Conservation (phyloP, 2,329 filamentous ascomycete genomes). For the Acephala macrosclerotiorum region DNA sequence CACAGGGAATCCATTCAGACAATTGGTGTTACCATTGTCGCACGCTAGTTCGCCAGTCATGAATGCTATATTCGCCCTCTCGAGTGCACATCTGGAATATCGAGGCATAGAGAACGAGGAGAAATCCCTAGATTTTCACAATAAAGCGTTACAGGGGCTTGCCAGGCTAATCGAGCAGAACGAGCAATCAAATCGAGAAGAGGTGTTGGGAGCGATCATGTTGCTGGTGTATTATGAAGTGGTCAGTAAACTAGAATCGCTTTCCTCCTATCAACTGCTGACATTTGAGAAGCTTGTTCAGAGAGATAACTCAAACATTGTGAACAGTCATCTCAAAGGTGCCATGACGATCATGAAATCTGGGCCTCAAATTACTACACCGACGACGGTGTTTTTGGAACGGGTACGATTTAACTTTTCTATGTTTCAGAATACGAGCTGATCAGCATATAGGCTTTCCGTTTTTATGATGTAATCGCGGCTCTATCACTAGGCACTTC, state of each 20-base stretch:
- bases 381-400: slow-evolving; percentile 65
- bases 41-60: slow-evolving; percentile 67
- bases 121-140: slow-evolving; percentile 66
- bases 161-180: slow-evolving; percentile 63
- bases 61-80: slow-evolving; percentile 84
- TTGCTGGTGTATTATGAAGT: slow-evolving; percentile 70
- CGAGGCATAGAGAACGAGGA: slow-evolving; percentile 59
- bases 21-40: slow-evolving; percentile 67
- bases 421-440: slow-evolving; percentile 73
- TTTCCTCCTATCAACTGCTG: not conserved
- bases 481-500: slow-evolving; percentile 67
- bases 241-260: slow-evolving; percentile 49
- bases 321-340: slow-evolving; percentile 67
- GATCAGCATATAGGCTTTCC: slow-evolving; percentile 65
- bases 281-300: slow-evolving; percentile 61
- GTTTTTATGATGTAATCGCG: slow-evolving; percentile 71
- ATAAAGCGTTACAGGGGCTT: slow-evolving; percentile 64
- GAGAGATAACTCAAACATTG: slow-evolving; percentile 64
- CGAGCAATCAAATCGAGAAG: slow-evolving; percentile 58
- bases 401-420: slow-evolving; percentile 53
- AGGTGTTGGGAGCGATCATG: slow-evolving; percentile 67
- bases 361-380: slow-evolving; percentile 52
- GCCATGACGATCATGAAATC: slow-evolving; percentile 67
- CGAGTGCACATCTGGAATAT: slow-evolving; percentile 83
- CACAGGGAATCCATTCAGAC: slow-evolving; percentile 67